Evolutionary conservation across 805 yeast species (phyloP).

Genomic region (Yueomyces sinensis): DNA sequence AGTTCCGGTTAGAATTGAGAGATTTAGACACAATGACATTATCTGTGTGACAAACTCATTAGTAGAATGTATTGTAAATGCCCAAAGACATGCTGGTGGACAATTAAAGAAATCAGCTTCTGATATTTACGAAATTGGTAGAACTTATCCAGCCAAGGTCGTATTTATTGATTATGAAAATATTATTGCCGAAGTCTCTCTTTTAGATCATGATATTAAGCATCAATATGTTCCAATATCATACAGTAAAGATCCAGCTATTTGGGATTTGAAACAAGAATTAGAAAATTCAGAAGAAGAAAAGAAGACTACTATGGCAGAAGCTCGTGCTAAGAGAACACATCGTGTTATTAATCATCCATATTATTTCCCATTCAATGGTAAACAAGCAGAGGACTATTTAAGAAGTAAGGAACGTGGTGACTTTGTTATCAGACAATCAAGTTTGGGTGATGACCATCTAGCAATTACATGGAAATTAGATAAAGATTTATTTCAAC

Average conservation of each 20-base stretch:
- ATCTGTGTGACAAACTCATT: constrained; percentile 42
- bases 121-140: constrained; percentile 43
- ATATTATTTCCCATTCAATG: constrained; percentile 68
- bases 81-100: constrained; percentile 34
- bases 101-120: constrained; percentile 33
- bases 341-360: constrained; percentile 81
- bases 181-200: constrained; percentile 61
- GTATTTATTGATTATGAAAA: constrained; percentile 56
- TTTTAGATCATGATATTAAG: constrained; percentile 52
- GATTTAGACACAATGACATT: constrained; percentile 29
- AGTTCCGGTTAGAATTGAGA: constrained; percentile 61
- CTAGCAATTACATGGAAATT: constrained; percentile 95
- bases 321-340: constrained; percentile 52
- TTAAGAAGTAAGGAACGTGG: constrained; percentile 85
- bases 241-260: constrained; percentile 38
- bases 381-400: constrained; percentile 83
- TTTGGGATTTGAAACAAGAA: constrained; percentile 77
- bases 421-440: constrained; percentile 87
- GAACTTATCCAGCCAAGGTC: constrained; percentile 78
- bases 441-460: constrained; percentile 79
- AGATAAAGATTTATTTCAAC: constrained; percentile 82
- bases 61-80: constrained; percentile 45
- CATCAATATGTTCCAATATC: constrained; percentile 30
- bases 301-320: constrained; percentile 36
- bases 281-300: constrained; percentile 48